Percentiles rank a stretch among this genome's conserved stretches.
These are phyloP conservation scores for Pseudonitzschia multistriata DNA, from an alignment of 108 stramenopile genomes.

Conservation along the genomic window DNA sequence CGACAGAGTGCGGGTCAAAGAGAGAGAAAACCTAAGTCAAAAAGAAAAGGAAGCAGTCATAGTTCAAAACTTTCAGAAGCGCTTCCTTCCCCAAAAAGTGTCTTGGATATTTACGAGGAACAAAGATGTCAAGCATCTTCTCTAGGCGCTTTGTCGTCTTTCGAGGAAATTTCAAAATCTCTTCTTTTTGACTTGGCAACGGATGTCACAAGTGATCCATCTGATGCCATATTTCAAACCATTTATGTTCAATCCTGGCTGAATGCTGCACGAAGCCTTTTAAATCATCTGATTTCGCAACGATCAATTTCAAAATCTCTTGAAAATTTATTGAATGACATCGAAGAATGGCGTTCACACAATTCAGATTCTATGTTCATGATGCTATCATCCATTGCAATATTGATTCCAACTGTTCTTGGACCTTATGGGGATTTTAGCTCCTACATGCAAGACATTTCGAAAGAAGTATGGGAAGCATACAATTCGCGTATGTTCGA, in stretches of 20 bases:
- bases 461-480: conserved; percentile 26
- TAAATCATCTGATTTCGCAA: conserved; percentile 18
- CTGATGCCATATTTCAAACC: conserved; percentile 30
- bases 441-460: conserved; percentile 34
- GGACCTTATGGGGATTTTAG: conserved; percentile 31
- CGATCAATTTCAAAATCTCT: conserved; percentile 19
- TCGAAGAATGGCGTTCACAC: conserved; percentile 36
- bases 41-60: conserved; percentile 15
- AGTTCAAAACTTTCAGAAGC: conserved; percentile 23
- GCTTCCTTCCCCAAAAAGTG: conserved; percentile 30
- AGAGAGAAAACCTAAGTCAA: conserved; percentile 3
- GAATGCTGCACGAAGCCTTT: conserved; percentile 27
- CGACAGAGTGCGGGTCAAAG: not conserved
- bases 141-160: conserved; percentile 47
- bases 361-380: conserved; percentile 38
- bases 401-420: conserved; percentile 38
- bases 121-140: conserved; percentile 40
- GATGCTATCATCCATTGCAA: conserved; percentile 22
- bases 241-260: conserved; percentile 48
- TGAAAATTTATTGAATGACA: conserved; percentile 26
- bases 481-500: conserved; percentile 32
- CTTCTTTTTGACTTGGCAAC: conserved; percentile 23
- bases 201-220: conserved; percentile 30
- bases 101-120: conserved; percentile 39
- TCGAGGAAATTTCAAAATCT: conserved; percentile 31